phyloP scores from a whole-genome alignment of 768 basidiomycete genomes.

The Cyclocybe aegerita region DNA sequence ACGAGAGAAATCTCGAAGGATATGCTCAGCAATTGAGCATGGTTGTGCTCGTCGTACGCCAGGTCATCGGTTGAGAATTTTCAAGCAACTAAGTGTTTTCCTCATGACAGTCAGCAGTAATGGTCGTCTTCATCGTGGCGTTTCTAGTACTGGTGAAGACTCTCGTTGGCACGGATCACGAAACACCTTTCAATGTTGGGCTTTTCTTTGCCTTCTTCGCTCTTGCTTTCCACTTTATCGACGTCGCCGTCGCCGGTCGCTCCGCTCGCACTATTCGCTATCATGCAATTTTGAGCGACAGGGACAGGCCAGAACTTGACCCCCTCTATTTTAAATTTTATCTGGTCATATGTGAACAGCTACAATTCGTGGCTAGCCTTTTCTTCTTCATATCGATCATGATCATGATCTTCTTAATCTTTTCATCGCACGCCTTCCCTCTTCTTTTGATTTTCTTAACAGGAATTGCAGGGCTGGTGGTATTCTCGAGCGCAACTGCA shows the following conservation, averaged over 20 bases:
- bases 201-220: conserved; percentile 31
- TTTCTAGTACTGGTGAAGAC: conserved; percentile 24
- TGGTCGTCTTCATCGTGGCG: conserved; percentile 25
- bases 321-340: conserved; percentile 27
- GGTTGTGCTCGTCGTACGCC: conserved; percentile 26
- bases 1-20: conserved; percentile 11
- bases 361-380: conserved; percentile 28
- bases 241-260: conserved; percentile 28
- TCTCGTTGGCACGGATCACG: conserved; percentile 18
- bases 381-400: conserved; percentile 25
- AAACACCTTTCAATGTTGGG: conserved; percentile 25
- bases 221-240: conserved; percentile 28
- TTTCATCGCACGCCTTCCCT: conserved; percentile 25
- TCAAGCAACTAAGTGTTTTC: not conserved
- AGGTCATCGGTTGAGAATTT: not conserved
- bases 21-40: conserved; percentile 26
- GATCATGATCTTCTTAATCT: conserved; percentile 29
- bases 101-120: conserved; percentile 27
- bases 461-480: conserved; percentile 14
- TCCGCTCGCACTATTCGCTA: conserved; percentile 23
- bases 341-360: conserved; percentile 28
- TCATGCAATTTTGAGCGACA: conserved; percentile 1
- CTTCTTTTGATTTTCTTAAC: conserved; percentile 21
- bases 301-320: conserved; percentile 14
- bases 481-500: conserved; percentile 28